Evolutionary conservation across 148 eudicot genomes (phyloP).

Genomic region (Limonium bicolor): DNA sequence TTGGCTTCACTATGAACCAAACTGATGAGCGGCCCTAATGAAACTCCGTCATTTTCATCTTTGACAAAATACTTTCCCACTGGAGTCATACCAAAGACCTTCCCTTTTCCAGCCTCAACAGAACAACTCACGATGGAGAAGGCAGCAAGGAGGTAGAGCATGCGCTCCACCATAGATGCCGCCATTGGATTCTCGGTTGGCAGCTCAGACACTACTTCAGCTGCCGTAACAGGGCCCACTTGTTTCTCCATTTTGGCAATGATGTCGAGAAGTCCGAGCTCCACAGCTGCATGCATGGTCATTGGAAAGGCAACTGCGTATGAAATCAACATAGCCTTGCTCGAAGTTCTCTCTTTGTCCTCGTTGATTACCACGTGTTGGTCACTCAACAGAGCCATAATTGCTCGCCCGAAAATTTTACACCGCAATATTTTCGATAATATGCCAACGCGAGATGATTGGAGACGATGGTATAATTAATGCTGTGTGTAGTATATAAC

Average conservation of each 20-base stretch:
- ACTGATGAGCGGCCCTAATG: slow-evolving; percentile 15
- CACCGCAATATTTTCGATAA: too few relatives aligned
- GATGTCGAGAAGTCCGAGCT: slow-evolving; percentile 16
- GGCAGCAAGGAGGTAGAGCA: slow-evolving; percentile 21
- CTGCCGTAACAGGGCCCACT: slow-evolving; percentile 10
- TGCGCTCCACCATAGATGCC: slow-evolving; percentile 19
- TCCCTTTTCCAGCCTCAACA: not conserved
- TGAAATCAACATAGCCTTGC: not conserved
- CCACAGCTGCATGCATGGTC: slow-evolving; percentile 13
- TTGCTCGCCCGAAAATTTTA: too few relatives aligned
- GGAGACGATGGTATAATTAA: too few relatives aligned
- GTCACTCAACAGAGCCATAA: too few relatives aligned
- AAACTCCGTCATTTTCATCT: slow-evolving; percentile 18
- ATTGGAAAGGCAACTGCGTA: slow-evolving; percentile 6
- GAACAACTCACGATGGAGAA: too few relatives aligned
- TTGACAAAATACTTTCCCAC: slow-evolving; percentile 15
- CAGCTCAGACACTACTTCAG: slow-evolving; percentile 12
- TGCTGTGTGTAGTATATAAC: too few relatives aligned
- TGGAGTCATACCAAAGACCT: slow-evolving; percentile 14
- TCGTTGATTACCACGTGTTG: too few relatives aligned
- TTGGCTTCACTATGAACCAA: slow-evolving; percentile 20
- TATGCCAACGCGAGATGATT: too few relatives aligned
- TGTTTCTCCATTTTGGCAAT: too few relatives aligned
- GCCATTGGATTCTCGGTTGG: slow-evolving; percentile 14
- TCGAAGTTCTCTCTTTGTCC: not conserved